These are phyloP conservation scores for Corchorus olitorius DNA, from an alignment of 345 rosid species.

Conservation along the genomic window DNA sequence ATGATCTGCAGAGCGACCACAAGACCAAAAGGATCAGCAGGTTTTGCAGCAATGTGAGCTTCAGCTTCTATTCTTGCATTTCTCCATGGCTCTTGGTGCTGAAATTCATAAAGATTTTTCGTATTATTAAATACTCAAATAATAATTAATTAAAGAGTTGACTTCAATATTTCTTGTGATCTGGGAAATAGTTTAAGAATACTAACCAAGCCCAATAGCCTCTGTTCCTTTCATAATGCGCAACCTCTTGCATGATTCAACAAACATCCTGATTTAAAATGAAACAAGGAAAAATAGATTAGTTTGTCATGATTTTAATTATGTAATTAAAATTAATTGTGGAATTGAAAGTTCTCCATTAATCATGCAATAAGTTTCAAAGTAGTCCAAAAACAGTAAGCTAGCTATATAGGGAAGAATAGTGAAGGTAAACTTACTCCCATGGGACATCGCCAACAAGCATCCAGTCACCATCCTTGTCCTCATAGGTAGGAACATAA, in stretches of 20 bases:
- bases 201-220: conserved; percentile 35
- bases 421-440: conserved; percentile 48
- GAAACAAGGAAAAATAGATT: background rate
- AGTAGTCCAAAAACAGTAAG: no score
- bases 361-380: no score
- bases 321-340: no score
- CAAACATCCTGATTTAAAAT: conserved; percentile 65
- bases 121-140: background rate
- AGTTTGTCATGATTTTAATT: no score
- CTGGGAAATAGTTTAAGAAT: background rate
- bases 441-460: conserved; percentile 98
- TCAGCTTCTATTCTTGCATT: conserved; percentile 70
- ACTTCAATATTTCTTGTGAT: background rate
- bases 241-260: conserved; percentile 83
- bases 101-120: conserved; percentile 15
- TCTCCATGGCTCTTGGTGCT: conserved; percentile 91
- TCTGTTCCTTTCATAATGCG: conserved; percentile 89
- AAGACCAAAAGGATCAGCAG: conserved; percentile 43
- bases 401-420: no score
- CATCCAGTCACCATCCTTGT: conserved; percentile 98
- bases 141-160: background rate
- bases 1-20: conserved; percentile 20
- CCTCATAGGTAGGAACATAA: conserved; percentile 89
- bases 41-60: conserved; percentile 12
- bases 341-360: no score